Evolutionary conservation across 2,329 filamentous ascomycete species (phyloP).

Genomic region (Cercospora brassicicola): DNA sequence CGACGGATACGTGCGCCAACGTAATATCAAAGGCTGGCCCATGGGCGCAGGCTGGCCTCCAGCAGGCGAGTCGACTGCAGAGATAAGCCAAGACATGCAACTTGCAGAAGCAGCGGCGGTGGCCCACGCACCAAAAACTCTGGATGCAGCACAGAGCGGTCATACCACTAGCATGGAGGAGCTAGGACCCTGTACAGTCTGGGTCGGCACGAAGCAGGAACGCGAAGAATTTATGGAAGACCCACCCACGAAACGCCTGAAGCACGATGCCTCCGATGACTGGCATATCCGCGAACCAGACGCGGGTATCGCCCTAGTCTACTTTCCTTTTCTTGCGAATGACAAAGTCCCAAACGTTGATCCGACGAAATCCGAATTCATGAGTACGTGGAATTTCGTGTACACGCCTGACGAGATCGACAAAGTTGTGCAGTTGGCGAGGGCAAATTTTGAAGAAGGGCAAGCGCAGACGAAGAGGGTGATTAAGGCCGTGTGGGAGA

Average conservation of each 20-base stretch:
- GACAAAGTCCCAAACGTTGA: conserved; percentile 77
- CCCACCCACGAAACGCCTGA: conserved; percentile 20
- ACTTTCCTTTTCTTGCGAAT: conserved; percentile 87
- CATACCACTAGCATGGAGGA: conserved; percentile 44
- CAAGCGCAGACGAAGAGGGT: conserved; percentile 74
- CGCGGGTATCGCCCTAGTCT: conserved; percentile 84
- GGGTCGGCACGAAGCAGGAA: conserved; percentile 84
- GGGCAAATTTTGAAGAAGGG: conserved; percentile 83
- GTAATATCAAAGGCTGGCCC: conserved; percentile 91
- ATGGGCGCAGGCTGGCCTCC: conserved; percentile 92
- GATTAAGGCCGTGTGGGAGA: conserved; percentile 85
- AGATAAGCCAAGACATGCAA: conserved; percentile 60
- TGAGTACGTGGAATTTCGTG: conserved; percentile 97
- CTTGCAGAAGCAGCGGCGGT: conserved; percentile 54
- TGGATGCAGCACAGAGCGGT: conserved; percentile 22
- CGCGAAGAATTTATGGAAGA: conserved; percentile 32
- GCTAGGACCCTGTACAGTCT: conserved; percentile 88
- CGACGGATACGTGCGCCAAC: conserved; percentile 87
- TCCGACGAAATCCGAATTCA: conserved; percentile 77
- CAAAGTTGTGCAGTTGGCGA: conserved; percentile 74
- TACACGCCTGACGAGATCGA: conserved; percentile 92
- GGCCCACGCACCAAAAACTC: conserved; percentile 21
- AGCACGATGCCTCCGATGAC: conserved; percentile 52
- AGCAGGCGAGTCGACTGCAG: conserved; percentile 52
- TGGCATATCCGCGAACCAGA: conserved; percentile 69